These are phyloP conservation scores for Neophaeococcomyces aloes DNA, from an alignment of 2,329 filamentous ascomycete genomes.

Conservation along the genomic window DNA sequence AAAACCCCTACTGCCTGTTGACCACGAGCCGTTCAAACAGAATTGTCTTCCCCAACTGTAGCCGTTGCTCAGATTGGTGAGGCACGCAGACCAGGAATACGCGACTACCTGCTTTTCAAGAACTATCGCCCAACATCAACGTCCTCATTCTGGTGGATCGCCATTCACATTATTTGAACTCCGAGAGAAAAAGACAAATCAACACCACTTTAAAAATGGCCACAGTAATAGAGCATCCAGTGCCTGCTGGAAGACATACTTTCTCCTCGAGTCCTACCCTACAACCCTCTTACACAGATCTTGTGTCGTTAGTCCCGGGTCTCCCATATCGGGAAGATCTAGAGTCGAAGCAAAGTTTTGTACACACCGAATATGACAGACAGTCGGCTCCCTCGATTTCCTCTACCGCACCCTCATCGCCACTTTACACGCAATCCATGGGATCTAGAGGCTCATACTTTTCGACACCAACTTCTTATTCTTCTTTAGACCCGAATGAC, in stretches of 20 bases:
- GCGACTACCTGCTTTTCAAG: too few species aligned
- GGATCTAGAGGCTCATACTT: slow-evolving; percentile 27
- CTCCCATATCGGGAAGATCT: slow-evolving; percentile 12
- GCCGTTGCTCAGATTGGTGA: too few species aligned
- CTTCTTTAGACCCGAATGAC: slow-evolving; percentile 14
- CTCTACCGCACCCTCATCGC: slow-evolving; percentile 31
- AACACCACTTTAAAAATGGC: slow-evolving; percentile 24
- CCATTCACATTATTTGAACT: too few species aligned
- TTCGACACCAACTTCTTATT: slow-evolving; percentile 31
- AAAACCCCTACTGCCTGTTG: too few species aligned
- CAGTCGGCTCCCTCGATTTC: slow-evolving; percentile 24
- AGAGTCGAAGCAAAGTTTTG: slow-evolving; percentile 9
- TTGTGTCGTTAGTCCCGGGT: slow-evolving; percentile 13
- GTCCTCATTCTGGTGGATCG: too few species aligned
- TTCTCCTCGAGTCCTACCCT: slow-evolving; percentile 27
- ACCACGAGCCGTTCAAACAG: too few species aligned
- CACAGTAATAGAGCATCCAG: slow-evolving; percentile 26
- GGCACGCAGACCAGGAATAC: too few species aligned
- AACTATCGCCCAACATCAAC: too few species aligned
- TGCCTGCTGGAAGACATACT: slow-evolving; percentile 23
- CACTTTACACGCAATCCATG: slow-evolving; percentile 25
- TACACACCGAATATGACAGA: slow-evolving; percentile 13
- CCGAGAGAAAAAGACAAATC: too few species aligned
- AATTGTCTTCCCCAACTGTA: too few species aligned
- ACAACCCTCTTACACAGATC: slow-evolving; percentile 17